Evolutionary conservation across 148 eudicot genomes (phyloP), one percentile per base, ranked within the genome.

Genomic region (Camellia japonica): DNA sequence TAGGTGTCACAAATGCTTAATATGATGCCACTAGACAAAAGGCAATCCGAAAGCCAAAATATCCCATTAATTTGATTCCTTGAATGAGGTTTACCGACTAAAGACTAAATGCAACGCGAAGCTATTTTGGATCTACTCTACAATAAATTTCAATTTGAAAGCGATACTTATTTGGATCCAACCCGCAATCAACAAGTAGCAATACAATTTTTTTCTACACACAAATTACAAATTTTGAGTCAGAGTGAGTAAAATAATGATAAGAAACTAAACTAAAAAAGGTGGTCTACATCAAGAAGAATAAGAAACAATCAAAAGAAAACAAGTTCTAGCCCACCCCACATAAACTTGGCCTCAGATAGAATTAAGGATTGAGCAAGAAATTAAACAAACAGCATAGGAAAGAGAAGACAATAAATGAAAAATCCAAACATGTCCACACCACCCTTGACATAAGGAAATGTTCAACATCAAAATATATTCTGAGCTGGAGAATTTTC

Each of bases 391-490:
- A 16, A 81, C 41, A 30, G 15, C 68, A 23, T 30, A 30, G 38
- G 38, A 30, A 30, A 30, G 38, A 30, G 38, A 46, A 71, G 56
- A 55, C 67, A 47, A 6, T 18, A 12, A 51, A 3, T 46, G 47
- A 74, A 51, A 79, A 83, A 56, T 72, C 60, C 83, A 79, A 70
- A 56, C 54, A 68, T 41, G 74, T 54, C 56, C 3, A 58, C 58
- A 71, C 68, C 60, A 77, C 55, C n/a, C 42, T 7, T 6, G 49
- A 30, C 43, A 42, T 10, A 46, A 58, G 7, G 38, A 58, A 9
- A 66, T 61, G 59, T 56, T 74, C 75, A 64, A 19, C 44, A 80
- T 51, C 64, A 75, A 9, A 19, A 38, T 71, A 61, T 65, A 61
- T 52, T 38, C 47, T 56, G 42, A 12, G 46, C 61, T 38, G 44